Evolutionary conservation across 2,329 filamentous ascomycete species (phyloP).

Genomic region (Alternaria metachromatica): DNA sequence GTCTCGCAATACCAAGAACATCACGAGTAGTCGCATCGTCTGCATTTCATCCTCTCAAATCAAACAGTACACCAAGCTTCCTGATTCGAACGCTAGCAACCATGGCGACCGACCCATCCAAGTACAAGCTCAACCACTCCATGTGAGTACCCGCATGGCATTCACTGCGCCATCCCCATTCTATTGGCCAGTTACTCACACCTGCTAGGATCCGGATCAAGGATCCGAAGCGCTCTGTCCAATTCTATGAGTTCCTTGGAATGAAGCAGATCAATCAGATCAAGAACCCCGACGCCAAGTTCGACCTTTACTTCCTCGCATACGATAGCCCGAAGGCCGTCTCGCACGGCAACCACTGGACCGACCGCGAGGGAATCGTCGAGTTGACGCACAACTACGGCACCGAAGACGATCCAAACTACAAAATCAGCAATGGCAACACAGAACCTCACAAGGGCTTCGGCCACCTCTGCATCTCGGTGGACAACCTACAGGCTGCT

Average conservation of each 20-base stretch:
- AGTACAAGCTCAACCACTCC: slow-evolving; percentile 70
- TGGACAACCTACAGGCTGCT: slow-evolving; percentile 77
- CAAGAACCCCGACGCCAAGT: slow-evolving; percentile 84
- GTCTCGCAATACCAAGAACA: slow-evolving; percentile 15
- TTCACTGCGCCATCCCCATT: not conserved
- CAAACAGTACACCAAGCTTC: slow-evolving; percentile 14
- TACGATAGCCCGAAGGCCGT: slow-evolving; percentile 79
- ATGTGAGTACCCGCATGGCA: slow-evolving; percentile 47
- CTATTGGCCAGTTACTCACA: slow-evolving; percentile 16
- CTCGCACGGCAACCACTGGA: slow-evolving; percentile 76
- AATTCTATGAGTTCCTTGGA: slow-evolving; percentile 93
- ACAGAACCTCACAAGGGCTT: slow-evolving; percentile 85
- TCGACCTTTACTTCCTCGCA: slow-evolving; percentile 93
- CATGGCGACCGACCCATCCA: slow-evolving; percentile 64
- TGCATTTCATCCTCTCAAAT: slow-evolving; percentile 11
- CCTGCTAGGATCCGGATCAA: slow-evolving; percentile 74
- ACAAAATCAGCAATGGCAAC: slow-evolving; percentile 87
- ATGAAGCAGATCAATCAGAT: slow-evolving; percentile 84
- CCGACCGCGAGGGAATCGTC: slow-evolving; percentile 85
- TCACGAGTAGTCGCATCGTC: slow-evolving; percentile 11
- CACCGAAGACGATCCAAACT: slow-evolving; percentile 83
- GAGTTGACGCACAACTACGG: slow-evolving; percentile 88
- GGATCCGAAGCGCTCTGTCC: slow-evolving; percentile 81
- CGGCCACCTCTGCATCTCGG: slow-evolving; percentile 80
- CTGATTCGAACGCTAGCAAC: slow-evolving; percentile 50